Conservation (phyloP, 768 basidiomycete species). For the Kwoniella dejecticola region DNA sequence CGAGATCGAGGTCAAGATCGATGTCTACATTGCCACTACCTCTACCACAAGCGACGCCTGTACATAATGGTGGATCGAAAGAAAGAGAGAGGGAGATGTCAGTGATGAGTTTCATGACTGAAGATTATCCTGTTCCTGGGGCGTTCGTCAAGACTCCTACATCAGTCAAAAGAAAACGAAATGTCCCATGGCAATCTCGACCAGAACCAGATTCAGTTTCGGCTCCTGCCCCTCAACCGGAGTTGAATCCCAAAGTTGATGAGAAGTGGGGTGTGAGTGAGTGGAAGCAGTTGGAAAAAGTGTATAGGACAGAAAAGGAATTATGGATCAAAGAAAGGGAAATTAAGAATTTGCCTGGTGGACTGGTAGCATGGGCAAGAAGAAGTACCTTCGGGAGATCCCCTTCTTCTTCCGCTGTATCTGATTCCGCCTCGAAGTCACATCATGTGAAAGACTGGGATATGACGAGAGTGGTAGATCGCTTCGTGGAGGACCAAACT, state of each 20-base stretch:
- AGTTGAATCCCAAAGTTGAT: background rate
- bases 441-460: conserved; percentile 33
- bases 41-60: background rate
- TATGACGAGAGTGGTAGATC: conserved; percentile 28
- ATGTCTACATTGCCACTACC: conserved; percentile 7
- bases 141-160: conserved; percentile 40
- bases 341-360: conserved; percentile 32
- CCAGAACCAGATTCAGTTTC: background rate
- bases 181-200: too few relatives aligned
- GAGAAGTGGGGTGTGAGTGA: conserved; percentile 41
- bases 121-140: conserved; percentile 34
- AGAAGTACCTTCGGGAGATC: conserved; percentile 20
- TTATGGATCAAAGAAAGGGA: conserved; percentile 39
- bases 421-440: background rate
- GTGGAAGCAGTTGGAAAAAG: conserved; percentile 49
- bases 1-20: conserved; percentile 9
- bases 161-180: conserved; percentile 11
- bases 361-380: conserved; percentile 38
- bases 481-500: conserved; percentile 23
- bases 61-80: too few relatives aligned
- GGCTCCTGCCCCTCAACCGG: background rate
- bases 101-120: conserved; percentile 21
- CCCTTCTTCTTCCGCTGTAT: too few relatives aligned
- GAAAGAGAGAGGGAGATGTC: conserved; percentile 17
- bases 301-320: conserved; percentile 35